Conservation (phyloP, 2,329 filamentous ascomycete species). For the Scedosporium minutisporum region DNA sequence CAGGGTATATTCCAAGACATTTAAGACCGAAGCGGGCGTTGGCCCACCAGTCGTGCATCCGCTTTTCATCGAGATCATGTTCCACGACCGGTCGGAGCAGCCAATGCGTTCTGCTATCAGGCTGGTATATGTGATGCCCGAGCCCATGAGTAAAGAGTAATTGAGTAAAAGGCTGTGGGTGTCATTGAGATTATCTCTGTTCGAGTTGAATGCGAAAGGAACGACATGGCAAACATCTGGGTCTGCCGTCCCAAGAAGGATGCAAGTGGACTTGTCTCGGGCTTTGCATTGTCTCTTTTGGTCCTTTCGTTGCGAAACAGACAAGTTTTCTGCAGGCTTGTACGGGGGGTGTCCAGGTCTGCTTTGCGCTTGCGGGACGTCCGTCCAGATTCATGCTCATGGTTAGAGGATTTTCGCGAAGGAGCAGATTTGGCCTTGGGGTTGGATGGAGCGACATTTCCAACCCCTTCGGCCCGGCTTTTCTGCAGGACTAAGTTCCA, state of each 20-base stretch:
- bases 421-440: neutral
- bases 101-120: neutral
- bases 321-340: neutral
- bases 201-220: neutral
- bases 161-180: neutral
- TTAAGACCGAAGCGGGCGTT: neutral
- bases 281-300: neutral
- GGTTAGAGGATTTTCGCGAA: neutral
- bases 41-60: neutral
- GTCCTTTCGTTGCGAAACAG: neutral
- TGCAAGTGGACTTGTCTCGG: neutral
- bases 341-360: neutral
- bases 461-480: neutral
- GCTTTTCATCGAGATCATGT: neutral
- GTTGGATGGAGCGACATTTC: neutral
- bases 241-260: neutral
- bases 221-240: neutral
- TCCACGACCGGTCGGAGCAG: neutral
- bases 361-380: too few species aligned
- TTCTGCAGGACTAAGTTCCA: neutral
- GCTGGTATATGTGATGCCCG: neutral
- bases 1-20: neutral
- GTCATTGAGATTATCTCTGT: neutral
- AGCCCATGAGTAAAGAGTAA: neutral
- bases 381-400: neutral